These are phyloP conservation scores for Solanum clarkiae DNA, from an alignment of 257 asterid species.

Conservation along the genomic window DNA sequence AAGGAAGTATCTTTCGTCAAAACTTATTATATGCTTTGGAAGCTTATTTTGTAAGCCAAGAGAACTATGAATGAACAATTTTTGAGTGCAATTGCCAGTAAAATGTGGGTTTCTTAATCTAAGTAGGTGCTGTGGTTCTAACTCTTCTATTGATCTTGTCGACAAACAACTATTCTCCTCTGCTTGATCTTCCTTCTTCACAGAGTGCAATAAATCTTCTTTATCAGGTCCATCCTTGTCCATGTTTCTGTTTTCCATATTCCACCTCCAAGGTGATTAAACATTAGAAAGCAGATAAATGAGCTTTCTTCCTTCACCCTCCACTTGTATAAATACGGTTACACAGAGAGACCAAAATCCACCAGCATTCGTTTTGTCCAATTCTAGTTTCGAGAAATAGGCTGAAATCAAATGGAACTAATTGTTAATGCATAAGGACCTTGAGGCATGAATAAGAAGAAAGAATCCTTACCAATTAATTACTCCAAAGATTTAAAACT, in stretches of 20 bases:
- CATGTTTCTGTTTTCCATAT: slow-evolving; percentile 28
- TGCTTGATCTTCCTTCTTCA: slow-evolving; percentile 18
- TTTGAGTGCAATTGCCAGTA: slow-evolving; percentile 21
- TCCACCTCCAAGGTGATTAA: slow-evolving; percentile 17
- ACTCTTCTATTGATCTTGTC: slow-evolving; percentile 3
- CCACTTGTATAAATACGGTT: neutral
- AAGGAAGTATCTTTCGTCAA: slow-evolving; percentile 56
- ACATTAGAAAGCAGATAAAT: slow-evolving; percentile 13
- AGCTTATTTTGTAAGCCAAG: slow-evolving; percentile 25
- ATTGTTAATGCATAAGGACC: neutral
- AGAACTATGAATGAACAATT: slow-evolving; percentile 22
- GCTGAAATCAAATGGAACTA: neutral
- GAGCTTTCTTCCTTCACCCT: neutral
- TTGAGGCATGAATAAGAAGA: neutral
- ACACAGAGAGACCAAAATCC: neutral
- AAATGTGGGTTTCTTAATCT: slow-evolving; percentile 20
- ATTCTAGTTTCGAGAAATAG: neutral
- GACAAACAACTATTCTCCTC: slow-evolving; percentile 20
- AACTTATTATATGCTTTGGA: slow-evolving; percentile 49
- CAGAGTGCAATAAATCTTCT: slow-evolving; percentile 13
- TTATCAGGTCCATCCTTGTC: slow-evolving; percentile 19
- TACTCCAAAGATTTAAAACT: neutral
- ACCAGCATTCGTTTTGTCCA: neutral
- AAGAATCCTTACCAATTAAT: neutral
- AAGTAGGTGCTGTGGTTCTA: slow-evolving; percentile 14